phyloP scores from a whole-genome alignment of 73 alveolate genomes.

The Uronychia binucleata region DNA sequence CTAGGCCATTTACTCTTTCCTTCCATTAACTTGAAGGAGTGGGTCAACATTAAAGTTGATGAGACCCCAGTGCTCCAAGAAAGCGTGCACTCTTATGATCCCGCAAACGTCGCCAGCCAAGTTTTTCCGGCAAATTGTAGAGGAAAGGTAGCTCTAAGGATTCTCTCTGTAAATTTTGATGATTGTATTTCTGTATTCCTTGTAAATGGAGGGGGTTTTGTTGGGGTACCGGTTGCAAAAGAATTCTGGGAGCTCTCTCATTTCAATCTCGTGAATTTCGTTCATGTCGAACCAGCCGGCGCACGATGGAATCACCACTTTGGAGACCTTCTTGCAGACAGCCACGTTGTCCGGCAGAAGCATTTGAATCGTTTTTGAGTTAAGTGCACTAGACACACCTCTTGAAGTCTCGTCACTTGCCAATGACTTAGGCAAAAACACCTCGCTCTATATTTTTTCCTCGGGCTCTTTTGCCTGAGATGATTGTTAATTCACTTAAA shows the following conservation, averaged over 20 bases:
- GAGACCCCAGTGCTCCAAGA: conserved; percentile 97
- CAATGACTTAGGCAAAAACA: neutral
- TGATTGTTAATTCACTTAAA: neutral
- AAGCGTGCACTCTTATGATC: conserved; percentile 94
- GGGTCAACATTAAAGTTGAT: conserved; percentile 97
- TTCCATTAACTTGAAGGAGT: conserved; percentile 75
- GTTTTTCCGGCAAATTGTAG: conserved; percentile 96
- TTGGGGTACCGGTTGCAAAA: conserved; percentile 94
- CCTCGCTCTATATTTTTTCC: neutral
- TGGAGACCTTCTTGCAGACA: neutral
- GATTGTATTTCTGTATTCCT: conserved; percentile 95
- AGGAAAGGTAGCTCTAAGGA: conserved; percentile 89
- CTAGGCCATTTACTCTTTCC: conserved; percentile 3
- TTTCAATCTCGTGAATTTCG: conserved; percentile 93
- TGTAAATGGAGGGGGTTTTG: conserved; percentile 94
- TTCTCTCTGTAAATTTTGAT: conserved; percentile 91
- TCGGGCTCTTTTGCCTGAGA: neutral
- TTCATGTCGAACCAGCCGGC: conserved; percentile 94
- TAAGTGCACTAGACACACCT: no score
- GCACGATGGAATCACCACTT: conserved; percentile 70
- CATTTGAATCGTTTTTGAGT: neutral
- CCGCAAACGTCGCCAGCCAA: conserved; percentile 98
- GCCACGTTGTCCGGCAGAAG: neutral
- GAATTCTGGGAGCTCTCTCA: conserved; percentile 93
- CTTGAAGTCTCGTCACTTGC: neutral